Evolutionary conservation across 2,329 filamentous ascomycete species (phyloP), one percentile per base, ranked within the genome.

Genomic region (Monilinia aucupariae): DNA sequence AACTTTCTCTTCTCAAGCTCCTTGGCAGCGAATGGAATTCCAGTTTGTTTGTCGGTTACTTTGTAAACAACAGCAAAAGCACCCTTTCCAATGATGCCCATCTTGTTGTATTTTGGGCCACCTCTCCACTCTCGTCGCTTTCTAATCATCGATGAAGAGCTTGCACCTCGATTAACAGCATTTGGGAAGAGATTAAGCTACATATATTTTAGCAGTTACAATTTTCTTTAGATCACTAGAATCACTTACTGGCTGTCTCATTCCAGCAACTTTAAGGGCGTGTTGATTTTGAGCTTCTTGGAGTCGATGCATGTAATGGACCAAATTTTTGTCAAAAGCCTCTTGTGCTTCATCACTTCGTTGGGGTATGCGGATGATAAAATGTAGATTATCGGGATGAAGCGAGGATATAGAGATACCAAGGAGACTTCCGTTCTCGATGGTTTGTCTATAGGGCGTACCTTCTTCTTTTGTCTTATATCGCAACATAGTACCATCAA

Each of bases 21-120:
- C 74, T 99, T 99, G 17, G 92, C 92, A 5, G 94, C 94, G 71
- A 89, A 96, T 0, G 93, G 85, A 37, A 85, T 80, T 1, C 94
- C 94, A 71, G 94, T 87, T 70, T 85, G 89, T 76, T 92, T 96
- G 22, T 88, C 88, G 0, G 93, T 93, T 32, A 97, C 83, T 74
- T 92, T 91, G 76, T 96, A 93, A 1, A 99, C 94, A 0, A 88
- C 91, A 5, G 94, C 94, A 78, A 99, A 99, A 3, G 94, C 93
- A 7, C 94, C 94, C 74, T 94, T 94, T 51, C 94, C 94, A 67
- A 99, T 89, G 55, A 85, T 81, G 32, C 87, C 85, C 12, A 91
- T 85, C 30, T 91, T 86, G 71, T 96, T 96, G 77, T 97, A 99
- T 66, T 85, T 87, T 7, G 83, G 80, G 1, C 91, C 92, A 43